A percentile compares a stretch with the other conserved stretches of the same genome.
phyloP scores from a whole-genome alignment of 1,139 yeast species.

The Yamadazyma atmosphaerica region DNA sequence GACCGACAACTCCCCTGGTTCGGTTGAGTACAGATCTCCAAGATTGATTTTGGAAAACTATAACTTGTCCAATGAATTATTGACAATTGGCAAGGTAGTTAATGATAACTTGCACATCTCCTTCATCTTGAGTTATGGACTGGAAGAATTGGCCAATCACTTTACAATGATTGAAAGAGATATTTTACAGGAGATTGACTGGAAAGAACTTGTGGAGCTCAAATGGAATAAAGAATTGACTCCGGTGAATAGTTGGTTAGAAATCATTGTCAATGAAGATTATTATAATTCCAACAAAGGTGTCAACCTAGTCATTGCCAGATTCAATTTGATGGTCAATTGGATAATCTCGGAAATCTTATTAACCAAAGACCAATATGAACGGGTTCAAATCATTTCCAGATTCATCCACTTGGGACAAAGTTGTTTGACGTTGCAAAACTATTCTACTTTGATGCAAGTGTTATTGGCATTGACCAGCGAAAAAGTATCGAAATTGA shows the following conservation, averaged over 20 bases:
- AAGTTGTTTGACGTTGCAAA: conserved; percentile 69
- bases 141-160: conserved; percentile 70
- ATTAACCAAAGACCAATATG: conserved; percentile 58
- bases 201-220: conserved; percentile 85
- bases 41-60: conserved; percentile 39
- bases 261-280: conserved; percentile 63
- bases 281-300: conserved; percentile 57
- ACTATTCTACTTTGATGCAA: conserved; percentile 86
- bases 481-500: conserved; percentile 58
- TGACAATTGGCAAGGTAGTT: conserved; percentile 41
- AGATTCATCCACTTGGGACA: conserved; percentile 86
- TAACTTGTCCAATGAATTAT: conserved; percentile 27
- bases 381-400: conserved; percentile 68
- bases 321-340: conserved; percentile 86
- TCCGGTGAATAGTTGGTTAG: conserved; percentile 86
- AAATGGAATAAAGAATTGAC: conserved; percentile 68
- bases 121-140: conserved; percentile 70
- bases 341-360: conserved; percentile 91
- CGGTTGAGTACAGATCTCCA: conserved; percentile 26
- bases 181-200: conserved; percentile 79
- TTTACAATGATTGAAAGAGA: conserved; percentile 86
- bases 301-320: conserved; percentile 77
- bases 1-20: conserved; percentile 1
- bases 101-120: conserved; percentile 60
- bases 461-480: conserved; percentile 82